Evolutionary conservation across 2,329 filamentous ascomycete genomes (phyloP).

Genomic region (Monosporascus sp.): DNA sequence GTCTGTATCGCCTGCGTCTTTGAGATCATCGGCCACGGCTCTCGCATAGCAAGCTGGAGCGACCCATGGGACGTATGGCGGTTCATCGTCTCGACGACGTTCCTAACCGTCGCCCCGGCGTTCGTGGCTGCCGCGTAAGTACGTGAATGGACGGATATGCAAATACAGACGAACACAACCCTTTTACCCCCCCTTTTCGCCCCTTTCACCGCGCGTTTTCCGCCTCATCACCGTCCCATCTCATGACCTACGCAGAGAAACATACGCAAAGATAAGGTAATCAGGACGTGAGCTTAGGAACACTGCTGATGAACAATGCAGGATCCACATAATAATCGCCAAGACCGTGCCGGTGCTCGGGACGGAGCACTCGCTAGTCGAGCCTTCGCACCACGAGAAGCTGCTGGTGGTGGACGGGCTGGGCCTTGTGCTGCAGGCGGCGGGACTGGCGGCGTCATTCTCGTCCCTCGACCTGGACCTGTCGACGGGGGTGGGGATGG

Average conservation of each 20-base stretch:
- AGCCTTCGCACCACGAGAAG: conserved; percentile 14
- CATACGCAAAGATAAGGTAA: no score
- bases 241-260: no score
- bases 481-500: not conserved
- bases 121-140: conserved; percentile 23
- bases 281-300: not conserved
- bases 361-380: conserved; percentile 23
- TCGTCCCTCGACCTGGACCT: conserved; percentile 7
- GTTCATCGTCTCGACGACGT: conserved; percentile 16
- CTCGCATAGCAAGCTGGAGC: conserved; percentile 15
- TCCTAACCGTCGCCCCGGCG: conserved; percentile 22
- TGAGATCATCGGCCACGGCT: conserved; percentile 19
- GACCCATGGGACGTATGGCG: conserved; percentile 20
- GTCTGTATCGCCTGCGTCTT: conserved; percentile 18
- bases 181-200: no score
- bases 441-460: conserved; percentile 24
- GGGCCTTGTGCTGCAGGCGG: conserved; percentile 20
- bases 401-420: conserved; percentile 22
- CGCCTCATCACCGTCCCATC: no score
- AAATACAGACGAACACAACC: no score
- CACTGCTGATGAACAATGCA: conserved; percentile 10
- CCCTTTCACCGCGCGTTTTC: no score
- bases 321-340: conserved; percentile 23
- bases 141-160: not conserved
- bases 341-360: conserved; percentile 22